Percentiles rank a stretch among this genome's conserved stretches.
Conservation (phyloP, 2,329 filamentous ascomycete genomes). For the Exophiala bonariae region DNA sequence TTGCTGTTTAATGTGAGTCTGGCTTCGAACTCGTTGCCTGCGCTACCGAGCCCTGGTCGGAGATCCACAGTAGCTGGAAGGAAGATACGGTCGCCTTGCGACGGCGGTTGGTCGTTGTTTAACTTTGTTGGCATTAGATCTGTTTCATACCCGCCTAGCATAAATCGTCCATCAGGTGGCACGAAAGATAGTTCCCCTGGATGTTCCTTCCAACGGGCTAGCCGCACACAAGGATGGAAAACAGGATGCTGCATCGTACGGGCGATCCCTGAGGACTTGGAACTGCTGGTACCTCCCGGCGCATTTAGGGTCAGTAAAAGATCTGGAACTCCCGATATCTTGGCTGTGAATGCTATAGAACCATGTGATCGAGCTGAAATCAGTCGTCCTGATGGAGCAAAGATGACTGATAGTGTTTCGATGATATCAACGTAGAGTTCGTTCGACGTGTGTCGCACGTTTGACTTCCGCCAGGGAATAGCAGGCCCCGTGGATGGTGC, state of each 20-base stretch:
- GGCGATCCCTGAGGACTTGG: conserved; percentile 47
- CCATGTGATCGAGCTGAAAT: conserved; percentile 86
- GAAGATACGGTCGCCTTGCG: conserved; percentile 64
- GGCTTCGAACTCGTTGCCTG: conserved; percentile 85
- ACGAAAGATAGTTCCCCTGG: conserved; percentile 94
- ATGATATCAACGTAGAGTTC: conserved; percentile 96
- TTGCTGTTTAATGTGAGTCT: conserved; percentile 70
- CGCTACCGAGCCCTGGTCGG: conserved; percentile 72
- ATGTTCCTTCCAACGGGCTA: conserved; percentile 84
- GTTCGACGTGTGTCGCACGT: conserved; percentile 94
- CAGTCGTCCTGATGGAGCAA: conserved; percentile 86
- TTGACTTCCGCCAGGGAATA: conserved; percentile 86
- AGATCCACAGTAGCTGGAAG: conserved; percentile 81
- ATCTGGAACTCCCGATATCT: conserved; percentile 92
- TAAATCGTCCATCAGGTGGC: conserved; percentile 90
- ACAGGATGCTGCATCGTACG: conserved; percentile 82
- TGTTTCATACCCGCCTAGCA: conserved; percentile 91
- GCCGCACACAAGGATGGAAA: conserved; percentile 91
- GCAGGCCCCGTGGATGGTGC: conserved; percentile 45
- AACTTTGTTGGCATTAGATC: conserved; percentile 76
- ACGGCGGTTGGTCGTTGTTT: conserved; percentile 56
- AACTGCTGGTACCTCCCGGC: conserved; percentile 74
- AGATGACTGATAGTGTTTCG: conserved; percentile 81
- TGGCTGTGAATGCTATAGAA: conserved; percentile 90
- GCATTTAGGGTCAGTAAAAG: conserved; percentile 78